Evolutionary conservation across 2,329 filamentous ascomycete species (phyloP), one percentile per base, ranked within the genome.

Genomic region (Epicoccum nigrum): DNA sequence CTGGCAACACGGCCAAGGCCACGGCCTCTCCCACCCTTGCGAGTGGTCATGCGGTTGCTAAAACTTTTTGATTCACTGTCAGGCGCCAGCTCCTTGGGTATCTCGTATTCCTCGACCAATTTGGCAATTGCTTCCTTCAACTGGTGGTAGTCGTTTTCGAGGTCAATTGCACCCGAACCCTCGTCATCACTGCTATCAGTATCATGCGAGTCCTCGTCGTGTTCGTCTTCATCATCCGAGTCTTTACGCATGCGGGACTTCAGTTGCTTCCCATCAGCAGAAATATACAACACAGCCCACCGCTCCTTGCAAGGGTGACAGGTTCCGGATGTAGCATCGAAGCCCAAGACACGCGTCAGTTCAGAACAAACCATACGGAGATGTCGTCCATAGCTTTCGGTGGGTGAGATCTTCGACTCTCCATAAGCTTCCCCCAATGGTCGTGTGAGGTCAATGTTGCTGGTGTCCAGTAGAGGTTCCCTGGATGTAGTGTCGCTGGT

Each of bases 211-310:
- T 81, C 79, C 21, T 88, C 86, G 34, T 87, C 84, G 21, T 86
- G 11, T 82, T 83, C 82, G 13, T 89, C 72, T 30, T 77, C 86
- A 27, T 85, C 81, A 23, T 88, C 86, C 2, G 78, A 73, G 30
- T 88, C 89, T 71, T 89, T 90, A 30, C 81, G 85, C 86, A 91
- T 89, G 37, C 86, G 82, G 3, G 86, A 82, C 7, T 86, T 87
- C 32, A 95, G 76, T 43, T 80, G 80, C 64, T 84, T 86, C 25
- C 90, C 89, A 69, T 92, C 86, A 1, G 84, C 75, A 0, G 88
- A 88, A 48, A 95, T 84, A 64, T 92, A 93, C 7, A 95, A 77
- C 6, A 94, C 86, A 4, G 88, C 83, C 91, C 91, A 96, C 48
- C 87, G 81, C 73, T 95, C 91, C 1, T 87, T 86, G 55, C 89